Evolutionary conservation across 148 eudicot genomes (phyloP), one percentile per base, ranked within the genome.

Genomic region (Amaranthus hypochondriacus): DNA sequence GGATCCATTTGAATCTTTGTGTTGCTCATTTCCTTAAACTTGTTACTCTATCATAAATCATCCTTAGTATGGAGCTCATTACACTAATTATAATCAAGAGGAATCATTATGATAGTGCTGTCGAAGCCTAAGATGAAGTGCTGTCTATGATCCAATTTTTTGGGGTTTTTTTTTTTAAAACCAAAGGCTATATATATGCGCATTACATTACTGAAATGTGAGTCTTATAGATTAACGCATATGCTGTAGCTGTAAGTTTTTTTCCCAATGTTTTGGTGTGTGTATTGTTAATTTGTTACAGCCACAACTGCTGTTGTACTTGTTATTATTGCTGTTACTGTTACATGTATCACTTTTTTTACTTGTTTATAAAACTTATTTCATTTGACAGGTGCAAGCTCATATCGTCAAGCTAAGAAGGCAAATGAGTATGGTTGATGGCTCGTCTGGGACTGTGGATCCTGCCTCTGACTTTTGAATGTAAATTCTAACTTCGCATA

Each of bases 331-430:
- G 49, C 6, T 10, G 9, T 43, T 49, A 55, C 52, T 67, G 56
- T 14, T 68, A 68, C 52, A 10, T 15, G 7, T 68, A 4, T 56
- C 21, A 39, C 12, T 43, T 0, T 42, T 50, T 12, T 67, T 56
- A 5, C 62, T 52, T 3, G 28, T 50, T 53, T 65, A 6, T 69
- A 48, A 71, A 49, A 57, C 53, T 7, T 60, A n/a, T 77, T 42
- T 54, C 67, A 60, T 70, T 50, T 73, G 56, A 62, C 65, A 91
- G 97, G 97, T 89, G 72, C 97, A 92, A 85, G 89, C 84, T 77
- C 87, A 84, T 69, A 88, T 86, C 65, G 86, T 74, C 28, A 92
- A 81, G 87, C 85, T 92, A 77, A 85, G 83, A 82, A 82, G 89
- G 78, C 89, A 87, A 54, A 72, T 85, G 78, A 82, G 84, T 71